These are phyloP conservation scores for Pelargonium cotyledonis DNA, from an alignment of 441 rosid species.

Conservation along the genomic window DNA sequence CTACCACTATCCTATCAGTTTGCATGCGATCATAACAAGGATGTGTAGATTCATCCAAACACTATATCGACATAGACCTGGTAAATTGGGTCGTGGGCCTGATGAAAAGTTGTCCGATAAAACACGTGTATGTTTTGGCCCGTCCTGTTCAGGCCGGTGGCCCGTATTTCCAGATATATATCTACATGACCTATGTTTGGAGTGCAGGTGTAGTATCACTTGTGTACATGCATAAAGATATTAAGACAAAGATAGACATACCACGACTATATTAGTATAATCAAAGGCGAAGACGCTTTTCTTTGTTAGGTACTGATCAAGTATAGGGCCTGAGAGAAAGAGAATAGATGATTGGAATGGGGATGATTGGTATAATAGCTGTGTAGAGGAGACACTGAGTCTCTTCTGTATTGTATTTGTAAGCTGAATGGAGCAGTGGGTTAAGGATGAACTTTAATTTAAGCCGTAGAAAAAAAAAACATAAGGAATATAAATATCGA, in stretches of 20 bases:
- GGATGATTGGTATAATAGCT: slow-evolving; percentile 66
- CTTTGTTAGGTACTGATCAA: slow-evolving; percentile 72
- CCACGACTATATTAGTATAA: slow-evolving; percentile 72
- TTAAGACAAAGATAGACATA: slow-evolving; percentile 16
- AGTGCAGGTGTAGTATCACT: background rate
- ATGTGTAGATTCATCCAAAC: too few relatives aligned
- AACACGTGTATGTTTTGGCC: too few relatives aligned
- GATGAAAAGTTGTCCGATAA: too few relatives aligned
- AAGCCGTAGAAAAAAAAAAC: background rate
- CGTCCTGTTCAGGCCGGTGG: too few relatives aligned
- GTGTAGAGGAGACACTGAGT: slow-evolving; percentile 88
- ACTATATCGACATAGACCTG: too few relatives aligned
- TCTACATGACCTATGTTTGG: background rate
- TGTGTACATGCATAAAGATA: background rate
- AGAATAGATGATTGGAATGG: slow-evolving; percentile 26
- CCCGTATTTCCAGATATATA: too few relatives aligned
- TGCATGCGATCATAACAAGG: too few relatives aligned
- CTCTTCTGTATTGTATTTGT: slow-evolving; percentile 93
- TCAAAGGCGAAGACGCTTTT: slow-evolving; percentile 75
- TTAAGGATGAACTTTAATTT: slow-evolving; percentile 21
- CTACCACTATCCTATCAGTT: too few relatives aligned
- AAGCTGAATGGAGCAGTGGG: slow-evolving; percentile 42
- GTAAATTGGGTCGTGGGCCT: too few relatives aligned
- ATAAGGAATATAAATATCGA: background rate
- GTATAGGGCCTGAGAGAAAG: slow-evolving; percentile 84